Base-by-base conservation (phyloP, 2,329 filamentous ascomycete species). In the Geosmithia putterillii region DNA sequence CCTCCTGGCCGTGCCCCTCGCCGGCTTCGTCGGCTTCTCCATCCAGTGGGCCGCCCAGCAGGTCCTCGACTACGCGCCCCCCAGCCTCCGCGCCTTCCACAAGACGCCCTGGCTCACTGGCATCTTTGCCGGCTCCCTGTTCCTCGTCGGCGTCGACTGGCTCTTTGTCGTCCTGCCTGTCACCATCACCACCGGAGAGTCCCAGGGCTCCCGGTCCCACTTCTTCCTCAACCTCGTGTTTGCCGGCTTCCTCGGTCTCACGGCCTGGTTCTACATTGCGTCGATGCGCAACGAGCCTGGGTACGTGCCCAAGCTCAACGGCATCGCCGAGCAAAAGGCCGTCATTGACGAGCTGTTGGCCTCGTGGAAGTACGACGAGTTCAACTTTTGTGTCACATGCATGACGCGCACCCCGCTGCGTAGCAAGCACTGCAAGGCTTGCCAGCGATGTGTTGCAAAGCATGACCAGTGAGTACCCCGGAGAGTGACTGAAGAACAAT, bases 71-170 rank as follows among this genome's bases (percentile, higher is more conserved):
- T 89, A 84, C 69, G 89, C 86, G 17, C 89, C 89, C 10, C 71
- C 82, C 3, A 86, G 95, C 54, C 94, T 94, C 81, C 83, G 87
- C 52, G 77, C 83, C 51, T 81, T 96, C 53, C 88, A 95, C 58
- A 86, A 83, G 64, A 96, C 92, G 82, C 90, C 92, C 12, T 96
- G 89, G 73, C 71, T 98, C 51, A 82, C 92, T 1, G 92, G 92
- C 45, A 89, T 98, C 48, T 98, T 98, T 64, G 83, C 88, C 0
- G 89, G 72, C 2, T 85, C 89, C 0, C 63, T 95, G 17, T 94
- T 94, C 56, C 81, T 86, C 68, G 78, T 87, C 4, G 85, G 81
- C 22, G 55, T 86, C 34, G 78, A 83, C 50, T 98, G 86, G 77
- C 51, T 90, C 35, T 75, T 81, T 19, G 74, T 75, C 12, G 71